Evolutionary conservation across 1,284 basidiomycete species (phyloP).

Genomic region (Mycena citricolor): DNA sequence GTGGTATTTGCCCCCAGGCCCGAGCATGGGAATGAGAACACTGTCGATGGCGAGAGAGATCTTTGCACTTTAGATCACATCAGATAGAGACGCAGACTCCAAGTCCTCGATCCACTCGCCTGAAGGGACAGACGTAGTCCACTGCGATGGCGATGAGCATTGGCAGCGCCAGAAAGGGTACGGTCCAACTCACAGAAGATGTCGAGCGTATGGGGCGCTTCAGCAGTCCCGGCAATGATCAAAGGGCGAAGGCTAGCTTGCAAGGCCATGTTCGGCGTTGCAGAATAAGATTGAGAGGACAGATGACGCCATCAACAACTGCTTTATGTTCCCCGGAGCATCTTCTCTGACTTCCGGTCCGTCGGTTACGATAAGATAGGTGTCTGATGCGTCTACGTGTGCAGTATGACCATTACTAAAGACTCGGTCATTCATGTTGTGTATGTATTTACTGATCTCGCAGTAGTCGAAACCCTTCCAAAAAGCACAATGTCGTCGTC

Average conservation of each 20-base stretch:
- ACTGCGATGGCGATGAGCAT: conserved; percentile 40
- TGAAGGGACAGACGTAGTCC: conserved; percentile 89
- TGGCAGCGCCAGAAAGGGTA: not conserved
- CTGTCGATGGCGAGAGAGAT: conserved; percentile 57
- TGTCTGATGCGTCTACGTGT: too few relatives aligned
- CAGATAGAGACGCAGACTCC: not conserved
- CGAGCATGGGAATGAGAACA: conserved; percentile 59
- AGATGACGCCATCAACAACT: too few relatives aligned
- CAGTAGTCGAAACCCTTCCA: too few relatives aligned
- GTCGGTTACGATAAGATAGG: too few relatives aligned
- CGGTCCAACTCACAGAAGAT: conserved; percentile 59
- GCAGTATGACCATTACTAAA: too few relatives aligned
- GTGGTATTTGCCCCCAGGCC: conserved; percentile 65
- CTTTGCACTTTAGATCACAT: conserved; percentile 50
- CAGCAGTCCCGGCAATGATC: conserved; percentile 62
- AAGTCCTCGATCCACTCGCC: conserved; percentile 36
- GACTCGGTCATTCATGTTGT: too few relatives aligned
- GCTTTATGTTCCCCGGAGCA: too few relatives aligned
- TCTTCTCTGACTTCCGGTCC: too few relatives aligned
- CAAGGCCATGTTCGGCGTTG: conserved; percentile 70
- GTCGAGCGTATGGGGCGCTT: conserved; percentile 82
- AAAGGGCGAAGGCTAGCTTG: conserved; percentile 77
- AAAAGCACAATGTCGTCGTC: too few relatives aligned
- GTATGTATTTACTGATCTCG: too few relatives aligned
- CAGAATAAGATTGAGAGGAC: too few relatives aligned